phyloP scores from a whole-genome alignment of 768 basidiomycete species.

The Pleurotus tuoliensis region DNA sequence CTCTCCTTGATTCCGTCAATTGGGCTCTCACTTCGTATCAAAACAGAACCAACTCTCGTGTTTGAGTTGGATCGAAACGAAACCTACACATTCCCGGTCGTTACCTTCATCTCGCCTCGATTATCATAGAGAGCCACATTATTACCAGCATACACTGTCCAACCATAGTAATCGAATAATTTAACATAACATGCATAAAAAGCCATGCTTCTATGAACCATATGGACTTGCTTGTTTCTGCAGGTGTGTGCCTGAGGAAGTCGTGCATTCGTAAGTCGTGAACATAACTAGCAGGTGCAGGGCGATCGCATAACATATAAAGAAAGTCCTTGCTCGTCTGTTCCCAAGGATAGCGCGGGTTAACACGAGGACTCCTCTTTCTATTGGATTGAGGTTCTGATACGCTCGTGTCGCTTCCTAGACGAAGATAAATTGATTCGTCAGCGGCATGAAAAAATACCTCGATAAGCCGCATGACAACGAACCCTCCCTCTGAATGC shows the following conservation, averaged over 20 bases:
- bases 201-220: constrained; percentile 26
- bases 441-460: background rate
- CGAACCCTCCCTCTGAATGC: constrained; percentile 92
- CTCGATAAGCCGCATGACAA: constrained; percentile 12
- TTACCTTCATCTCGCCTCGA: constrained; percentile 8
- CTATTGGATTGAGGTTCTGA: constrained; percentile 85
- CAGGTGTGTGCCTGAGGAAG: constrained; percentile 43
- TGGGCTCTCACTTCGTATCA: constrained; percentile 65
- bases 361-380: constrained; percentile 80
- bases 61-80: constrained; percentile 12
- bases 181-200: constrained; percentile 6
- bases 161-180: constrained; percentile 9
- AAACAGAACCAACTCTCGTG: constrained; percentile 11
- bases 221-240: constrained; percentile 51
- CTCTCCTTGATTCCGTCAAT: constrained; percentile 66
- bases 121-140: constrained; percentile 13
- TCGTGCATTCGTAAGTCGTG: constrained; percentile 71
- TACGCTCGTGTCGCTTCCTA: constrained; percentile 96
- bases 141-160: constrained; percentile 11
- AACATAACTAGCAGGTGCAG: constrained; percentile 82
- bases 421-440: background rate
- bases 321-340: constrained; percentile 83
- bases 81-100: background rate
- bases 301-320: constrained; percentile 80
- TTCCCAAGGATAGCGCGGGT: constrained; percentile 87